phyloP scores from a whole-genome alignment of 2,329 filamentous ascomycete genomes.

The Leptosphaerulina australis region DNA sequence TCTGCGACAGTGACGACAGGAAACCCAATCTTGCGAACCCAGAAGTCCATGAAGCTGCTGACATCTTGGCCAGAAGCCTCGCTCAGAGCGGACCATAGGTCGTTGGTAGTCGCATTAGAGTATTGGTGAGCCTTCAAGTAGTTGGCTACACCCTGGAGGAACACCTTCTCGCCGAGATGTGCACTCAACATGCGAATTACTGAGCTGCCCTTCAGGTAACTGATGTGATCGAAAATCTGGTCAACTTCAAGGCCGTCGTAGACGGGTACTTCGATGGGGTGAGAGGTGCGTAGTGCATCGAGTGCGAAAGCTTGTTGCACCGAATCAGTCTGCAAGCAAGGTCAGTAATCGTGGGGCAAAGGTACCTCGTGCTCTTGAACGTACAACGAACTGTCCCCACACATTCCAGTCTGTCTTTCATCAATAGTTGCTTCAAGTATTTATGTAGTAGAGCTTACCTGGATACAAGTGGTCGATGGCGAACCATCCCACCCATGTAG shows the following conservation, averaged over 20 bases:
- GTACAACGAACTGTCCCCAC: conserved; percentile 92
- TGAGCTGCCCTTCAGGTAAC: conserved; percentile 94
- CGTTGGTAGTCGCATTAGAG: conserved; percentile 86
- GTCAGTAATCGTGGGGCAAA: conserved; percentile 41
- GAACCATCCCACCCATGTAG: conserved; percentile 97
- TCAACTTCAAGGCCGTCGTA: conserved; percentile 93
- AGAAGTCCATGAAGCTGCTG: conserved; percentile 84
- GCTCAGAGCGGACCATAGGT: conserved; percentile 87
- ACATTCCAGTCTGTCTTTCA: conserved; percentile 81
- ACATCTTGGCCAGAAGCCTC: conserved; percentile 89
- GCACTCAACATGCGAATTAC: conserved; percentile 95
- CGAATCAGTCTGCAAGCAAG: conserved; percentile 72
- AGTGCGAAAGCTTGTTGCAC: conserved; percentile 90
- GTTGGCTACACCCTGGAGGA: conserved; percentile 85
- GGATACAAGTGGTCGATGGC: conserved; percentile 90
- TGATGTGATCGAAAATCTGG: conserved; percentile 97
- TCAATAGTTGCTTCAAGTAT: conserved; percentile 10
- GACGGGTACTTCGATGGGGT: conserved; percentile 95
- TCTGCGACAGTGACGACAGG: conserved; percentile 87
- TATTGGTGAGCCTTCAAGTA: conserved; percentile 91
- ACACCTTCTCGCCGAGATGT: conserved; percentile 84
- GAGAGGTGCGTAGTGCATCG: conserved; percentile 87
- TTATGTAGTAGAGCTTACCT: conserved; percentile 47
- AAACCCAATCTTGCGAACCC: conserved; percentile 96
- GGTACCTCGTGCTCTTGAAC: conserved; percentile 62